phyloP scores from a whole-genome alignment of 1,139 yeast species.

The Hyphopichia burtonii region DNA sequence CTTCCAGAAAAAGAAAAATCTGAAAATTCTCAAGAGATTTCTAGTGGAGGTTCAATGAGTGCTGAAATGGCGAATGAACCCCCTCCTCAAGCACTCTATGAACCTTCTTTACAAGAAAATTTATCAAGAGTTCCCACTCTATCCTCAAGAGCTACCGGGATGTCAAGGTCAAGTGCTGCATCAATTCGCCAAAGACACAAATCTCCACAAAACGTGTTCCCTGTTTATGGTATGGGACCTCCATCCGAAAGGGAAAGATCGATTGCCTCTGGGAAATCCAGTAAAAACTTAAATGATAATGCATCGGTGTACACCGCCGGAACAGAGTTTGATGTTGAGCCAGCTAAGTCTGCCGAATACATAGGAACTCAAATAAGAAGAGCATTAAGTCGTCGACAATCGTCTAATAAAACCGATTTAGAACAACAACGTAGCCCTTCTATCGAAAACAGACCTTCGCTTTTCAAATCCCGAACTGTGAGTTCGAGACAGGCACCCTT shows the following conservation, averaged over 20 bases:
- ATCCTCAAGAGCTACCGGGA: conserved; percentile 2
- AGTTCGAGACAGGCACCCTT: conserved; percentile 5
- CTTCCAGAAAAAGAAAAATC: background rate
- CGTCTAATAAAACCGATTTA: background rate
- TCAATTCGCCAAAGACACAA: conserved; percentile 12
- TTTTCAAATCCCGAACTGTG: background rate
- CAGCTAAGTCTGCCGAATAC: conserved; percentile 20
- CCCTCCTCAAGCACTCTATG: background rate
- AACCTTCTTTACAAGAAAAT: background rate
- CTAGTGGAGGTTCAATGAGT: background rate
- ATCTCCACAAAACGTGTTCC: conserved; percentile 77
- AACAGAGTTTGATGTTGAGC: conserved; percentile 4
- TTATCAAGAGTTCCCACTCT: conserved; percentile 3
- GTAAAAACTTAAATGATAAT: conserved; percentile 7
- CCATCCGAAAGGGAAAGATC: conserved; percentile 55
- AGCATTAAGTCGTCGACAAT: conserved; percentile 15
- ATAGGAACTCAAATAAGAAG: conserved; percentile 28
- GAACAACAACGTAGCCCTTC: conserved; percentile 1
- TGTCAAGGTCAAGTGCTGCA: background rate
- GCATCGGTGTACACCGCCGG: conserved; percentile 2
- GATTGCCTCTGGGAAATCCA: conserved; percentile 44
- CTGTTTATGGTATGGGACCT: conserved; percentile 73
- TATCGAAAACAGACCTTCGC: background rate
- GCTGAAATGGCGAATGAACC: background rate
- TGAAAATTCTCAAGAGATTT: background rate